A percentile compares a stretch with the other conserved stretches of the same genome.
These are phyloP conservation scores for Podospora didyma DNA, from an alignment of 495 filamentous ascomycete species.

Conservation along the genomic window DNA sequence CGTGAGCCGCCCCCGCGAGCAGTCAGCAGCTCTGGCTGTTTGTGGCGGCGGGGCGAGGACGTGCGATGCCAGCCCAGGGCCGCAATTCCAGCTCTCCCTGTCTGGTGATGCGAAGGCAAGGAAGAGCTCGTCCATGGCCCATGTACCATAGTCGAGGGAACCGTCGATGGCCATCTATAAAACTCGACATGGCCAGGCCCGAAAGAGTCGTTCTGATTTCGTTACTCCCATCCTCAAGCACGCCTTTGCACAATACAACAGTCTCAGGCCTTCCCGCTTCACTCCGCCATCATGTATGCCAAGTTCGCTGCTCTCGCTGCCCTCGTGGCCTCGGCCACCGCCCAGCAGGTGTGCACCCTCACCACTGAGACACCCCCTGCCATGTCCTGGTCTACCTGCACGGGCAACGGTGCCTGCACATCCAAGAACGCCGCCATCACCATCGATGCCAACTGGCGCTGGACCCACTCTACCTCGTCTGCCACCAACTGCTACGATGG, in stretches of 20 bases:
- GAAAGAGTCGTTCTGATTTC: constrained; percentile 10
- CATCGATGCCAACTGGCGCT: constrained; percentile 52
- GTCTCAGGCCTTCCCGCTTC: constrained; percentile 3
- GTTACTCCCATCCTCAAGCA: constrained; percentile 20
- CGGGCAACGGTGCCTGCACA: constrained; percentile 46
- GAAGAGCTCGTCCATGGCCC: neutral
- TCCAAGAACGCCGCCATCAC: constrained; percentile 35
- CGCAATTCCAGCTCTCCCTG: constrained; percentile 9
- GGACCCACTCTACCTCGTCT: constrained; percentile 36
- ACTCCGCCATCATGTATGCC: constrained; percentile 23
- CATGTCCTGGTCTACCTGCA: constrained; percentile 56
- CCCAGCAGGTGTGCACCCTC: constrained; percentile 56
- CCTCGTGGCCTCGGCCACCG: constrained; percentile 39
- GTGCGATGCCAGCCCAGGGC: constrained; percentile 10
- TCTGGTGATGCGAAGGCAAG: neutral
- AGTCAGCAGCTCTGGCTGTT: neutral
- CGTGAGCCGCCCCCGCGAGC: constrained; percentile 23
- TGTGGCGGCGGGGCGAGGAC: constrained; percentile 4
- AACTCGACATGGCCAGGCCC: constrained; percentile 10
- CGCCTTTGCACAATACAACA: constrained; percentile 12
- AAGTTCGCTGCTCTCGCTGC: constrained; percentile 36
- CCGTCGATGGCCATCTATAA: constrained; percentile 17
- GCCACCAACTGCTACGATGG: constrained; percentile 49
- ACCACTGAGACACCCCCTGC: constrained; percentile 55
- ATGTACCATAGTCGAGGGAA: neutral